Percentiles rank a stretch among this genome's conserved stretches.
phyloP scores from a whole-genome alignment of 2,329 filamentous ascomycete species.

The Trichoderma sp. region DNA sequence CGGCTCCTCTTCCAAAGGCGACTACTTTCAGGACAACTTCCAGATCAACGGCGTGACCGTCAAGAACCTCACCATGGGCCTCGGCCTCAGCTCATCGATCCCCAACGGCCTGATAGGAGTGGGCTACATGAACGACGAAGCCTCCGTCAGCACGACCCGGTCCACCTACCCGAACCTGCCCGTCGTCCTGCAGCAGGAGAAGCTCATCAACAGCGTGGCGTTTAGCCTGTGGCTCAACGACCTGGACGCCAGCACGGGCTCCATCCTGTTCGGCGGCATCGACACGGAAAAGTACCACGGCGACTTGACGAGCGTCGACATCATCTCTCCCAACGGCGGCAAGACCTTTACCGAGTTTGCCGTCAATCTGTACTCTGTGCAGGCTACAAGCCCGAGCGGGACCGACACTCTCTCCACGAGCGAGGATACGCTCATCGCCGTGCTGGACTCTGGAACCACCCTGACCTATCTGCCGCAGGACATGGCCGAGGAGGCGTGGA shows the following conservation, averaged over 20 bases:
- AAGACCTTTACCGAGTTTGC: constrained; percentile 50
- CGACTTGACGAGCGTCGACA: constrained; percentile 61
- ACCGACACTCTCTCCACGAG: constrained; percentile 49
- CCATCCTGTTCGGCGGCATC: constrained; percentile 78
- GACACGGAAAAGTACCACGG: constrained; percentile 74
- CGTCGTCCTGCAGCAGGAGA: constrained; percentile 62
- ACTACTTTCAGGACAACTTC: constrained; percentile 62
- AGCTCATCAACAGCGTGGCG: constrained; percentile 65
- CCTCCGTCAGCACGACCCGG: constrained; percentile 38
- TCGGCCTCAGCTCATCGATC: constrained; percentile 58
- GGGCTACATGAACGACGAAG: constrained; percentile 60
- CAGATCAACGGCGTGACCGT: constrained; percentile 55
- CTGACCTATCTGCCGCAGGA: constrained; percentile 69
- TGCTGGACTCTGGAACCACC: constrained; percentile 77
- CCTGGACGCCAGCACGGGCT: constrained; percentile 63
- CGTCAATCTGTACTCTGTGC: constrained; percentile 52
- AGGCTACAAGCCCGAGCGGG: constrained; percentile 53
- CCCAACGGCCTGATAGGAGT: constrained; percentile 62
- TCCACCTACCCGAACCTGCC: constrained; percentile 62
- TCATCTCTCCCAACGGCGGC: constrained; percentile 50
- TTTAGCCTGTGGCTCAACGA: constrained; percentile 73
- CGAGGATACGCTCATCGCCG: constrained; percentile 56
- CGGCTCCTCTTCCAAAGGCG: constrained; percentile 57
- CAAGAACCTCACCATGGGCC: constrained; percentile 61
- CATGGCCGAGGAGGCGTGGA: constrained; percentile 56